These are phyloP conservation scores for Dinochytrium kinnereticum DNA, from an alignment of 371 early-diverging fungal genomes.

Conservation along the genomic window DNA sequence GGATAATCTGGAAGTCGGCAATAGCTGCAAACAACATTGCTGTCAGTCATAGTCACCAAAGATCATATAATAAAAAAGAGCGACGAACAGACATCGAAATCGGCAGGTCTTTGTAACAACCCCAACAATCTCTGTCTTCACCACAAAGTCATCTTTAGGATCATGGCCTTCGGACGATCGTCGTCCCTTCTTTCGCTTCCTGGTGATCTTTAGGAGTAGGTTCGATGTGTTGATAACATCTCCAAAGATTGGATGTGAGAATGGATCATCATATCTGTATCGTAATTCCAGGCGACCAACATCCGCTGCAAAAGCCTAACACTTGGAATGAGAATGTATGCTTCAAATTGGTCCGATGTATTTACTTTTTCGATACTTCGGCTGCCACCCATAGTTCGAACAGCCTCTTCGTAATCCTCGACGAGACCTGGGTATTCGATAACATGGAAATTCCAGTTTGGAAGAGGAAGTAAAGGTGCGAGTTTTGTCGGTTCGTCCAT, in stretches of 20 bases:
- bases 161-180: neutral
- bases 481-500: slow-evolving; percentile 8
- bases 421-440: slow-evolving; percentile 70
- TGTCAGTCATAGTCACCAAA: slow-evolving; percentile 7
- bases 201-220: slow-evolving; percentile 66
- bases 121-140: slow-evolving; percentile 57
- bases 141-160: slow-evolving; percentile 38
- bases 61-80: no score
- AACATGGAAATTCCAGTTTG: slow-evolving; percentile 52
- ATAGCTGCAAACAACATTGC: slow-evolving; percentile 44
- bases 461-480: slow-evolving; percentile 44
- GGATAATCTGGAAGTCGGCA: slow-evolving; percentile 64
- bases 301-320: slow-evolving; percentile 44
- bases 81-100: slow-evolving; percentile 46
- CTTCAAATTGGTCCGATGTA: no score
- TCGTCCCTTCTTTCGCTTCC: slow-evolving; percentile 37
- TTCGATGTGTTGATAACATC: slow-evolving; percentile 57
- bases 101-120: slow-evolving; percentile 56
- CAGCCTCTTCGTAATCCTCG: slow-evolving; percentile 45
- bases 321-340: neutral
- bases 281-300: slow-evolving; percentile 54
- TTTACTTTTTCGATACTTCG: slow-evolving; percentile 46
- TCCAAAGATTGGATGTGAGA: slow-evolving; percentile 68
- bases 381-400: slow-evolving; percentile 61
- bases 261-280: slow-evolving; percentile 62